A percentile compares a stretch with the other conserved stretches of the same genome.
Conservation (phyloP, 768 basidiomycete species). For the Termitomyces titanicus region DNA sequence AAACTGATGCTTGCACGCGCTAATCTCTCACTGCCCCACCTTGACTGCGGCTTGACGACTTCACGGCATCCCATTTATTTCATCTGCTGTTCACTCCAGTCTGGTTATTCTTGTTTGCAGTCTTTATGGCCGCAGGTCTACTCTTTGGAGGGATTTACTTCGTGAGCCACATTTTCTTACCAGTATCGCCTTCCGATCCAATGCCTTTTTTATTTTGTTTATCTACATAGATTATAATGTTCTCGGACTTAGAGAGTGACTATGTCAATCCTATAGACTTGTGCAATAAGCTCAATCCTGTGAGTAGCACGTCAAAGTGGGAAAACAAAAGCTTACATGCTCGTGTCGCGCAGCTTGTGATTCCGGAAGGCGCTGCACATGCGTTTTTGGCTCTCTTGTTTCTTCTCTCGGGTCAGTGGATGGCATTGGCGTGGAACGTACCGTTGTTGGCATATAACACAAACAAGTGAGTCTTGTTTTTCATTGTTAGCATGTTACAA, state of each 20-base stretch:
- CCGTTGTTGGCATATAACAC: constrained; percentile 88
- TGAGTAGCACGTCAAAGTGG: constrained; percentile 29
- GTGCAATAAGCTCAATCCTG: constrained; percentile 98
- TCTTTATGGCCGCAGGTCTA: constrained; percentile 90
- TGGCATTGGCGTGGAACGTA: constrained; percentile 83
- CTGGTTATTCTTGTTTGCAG: constrained; percentile 96
- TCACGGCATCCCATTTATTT: background rate
- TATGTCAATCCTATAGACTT: constrained; percentile 99
- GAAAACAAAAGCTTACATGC: background rate
- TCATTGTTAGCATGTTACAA: background rate
- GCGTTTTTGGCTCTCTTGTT: constrained; percentile 88
- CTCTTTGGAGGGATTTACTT: constrained; percentile 99
- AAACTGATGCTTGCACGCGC: background rate
- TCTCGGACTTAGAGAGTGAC: constrained; percentile 98
- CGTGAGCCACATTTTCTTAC: constrained; percentile 48
- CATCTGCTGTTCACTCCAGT: constrained; percentile 38
- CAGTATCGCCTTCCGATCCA: background rate
- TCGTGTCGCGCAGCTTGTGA: constrained; percentile 66
- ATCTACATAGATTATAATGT: constrained; percentile 92
- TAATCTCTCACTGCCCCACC: background rate
- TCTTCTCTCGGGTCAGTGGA: constrained; percentile 95
- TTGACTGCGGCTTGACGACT: background rate
- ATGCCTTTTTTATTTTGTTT: too few relatives aligned
- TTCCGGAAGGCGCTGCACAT: constrained; percentile 94
- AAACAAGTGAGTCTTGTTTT: constrained; percentile 74